Evolutionary conservation across 345 rosid species (phyloP).

Genomic region (Xanthoceras sorbifolium): DNA sequence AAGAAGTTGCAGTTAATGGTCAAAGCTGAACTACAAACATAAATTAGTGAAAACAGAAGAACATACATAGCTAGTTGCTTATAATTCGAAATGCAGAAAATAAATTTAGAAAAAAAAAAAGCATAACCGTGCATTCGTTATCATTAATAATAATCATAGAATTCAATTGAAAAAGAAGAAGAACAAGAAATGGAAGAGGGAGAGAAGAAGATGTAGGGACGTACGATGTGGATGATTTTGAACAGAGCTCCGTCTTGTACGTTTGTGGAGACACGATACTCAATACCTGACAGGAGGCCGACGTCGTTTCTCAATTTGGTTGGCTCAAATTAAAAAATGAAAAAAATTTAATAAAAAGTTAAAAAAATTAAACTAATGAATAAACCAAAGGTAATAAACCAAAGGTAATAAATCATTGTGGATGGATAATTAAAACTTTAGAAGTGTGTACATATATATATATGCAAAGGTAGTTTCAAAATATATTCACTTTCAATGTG

Average conservation of each 20-base stretch:
- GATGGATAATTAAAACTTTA: no score
- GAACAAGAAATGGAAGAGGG: neutral
- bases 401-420: no score
- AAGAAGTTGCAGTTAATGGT: neutral
- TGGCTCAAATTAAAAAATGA: no score
- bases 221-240: neutral
- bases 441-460: no score
- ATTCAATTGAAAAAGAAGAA: neutral
- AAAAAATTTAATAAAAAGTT: no score
- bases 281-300: slow-evolving; percentile 3
- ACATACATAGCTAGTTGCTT: neutral
- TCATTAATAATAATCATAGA: neutral
- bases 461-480: no score
- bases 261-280: slow-evolving; percentile 7
- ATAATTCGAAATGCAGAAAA: neutral
- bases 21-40: neutral
- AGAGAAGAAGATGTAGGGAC: neutral
- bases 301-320: neutral
- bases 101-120: neutral
- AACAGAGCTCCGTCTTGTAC: neutral
- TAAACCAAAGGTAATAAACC: no score
- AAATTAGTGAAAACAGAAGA: neutral
- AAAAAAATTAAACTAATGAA: no score
- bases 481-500: no score
- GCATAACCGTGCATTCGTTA: neutral